Evolutionary conservation across 2,329 filamentous ascomycete species (phyloP).

Genomic region (Ascochyta fabae): DNA sequence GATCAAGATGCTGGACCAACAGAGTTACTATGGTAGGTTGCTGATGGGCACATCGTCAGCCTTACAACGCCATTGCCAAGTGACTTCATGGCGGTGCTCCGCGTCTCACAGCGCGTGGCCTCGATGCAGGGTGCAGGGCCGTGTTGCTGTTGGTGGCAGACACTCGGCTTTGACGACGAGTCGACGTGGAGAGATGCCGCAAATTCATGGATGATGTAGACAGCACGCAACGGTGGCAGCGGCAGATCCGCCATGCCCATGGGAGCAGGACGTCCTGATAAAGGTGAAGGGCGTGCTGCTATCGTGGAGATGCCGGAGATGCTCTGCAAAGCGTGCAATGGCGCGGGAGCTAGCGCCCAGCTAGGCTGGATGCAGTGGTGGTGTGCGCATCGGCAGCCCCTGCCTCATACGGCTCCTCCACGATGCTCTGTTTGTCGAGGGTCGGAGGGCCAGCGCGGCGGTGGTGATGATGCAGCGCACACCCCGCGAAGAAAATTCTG

Average conservation of each 20-base stretch:
- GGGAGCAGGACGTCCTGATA: conserved; percentile 24
- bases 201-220: conserved; percentile 10
- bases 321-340: conserved; percentile 23
- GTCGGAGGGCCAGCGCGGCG: neutral
- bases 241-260: conserved; percentile 1
- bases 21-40: neutral
- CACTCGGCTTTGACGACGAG: conserved; percentile 7
- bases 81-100: conserved; percentile 22
- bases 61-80: conserved; percentile 13
- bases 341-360: conserved; percentile 29
- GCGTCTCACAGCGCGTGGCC: conserved; percentile 30
- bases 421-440: conserved; percentile 21
- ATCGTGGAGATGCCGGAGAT: conserved; percentile 46
- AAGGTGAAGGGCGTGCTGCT: conserved; percentile 11
- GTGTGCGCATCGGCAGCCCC: conserved; percentile 27
- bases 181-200: conserved; percentile 7
- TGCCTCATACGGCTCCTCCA: conserved; percentile 26
- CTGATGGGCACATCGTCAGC: conserved; percentile 22
- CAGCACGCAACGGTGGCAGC: neutral
- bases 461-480: conserved; percentile 17
- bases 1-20: neutral
- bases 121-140: conserved; percentile 19
- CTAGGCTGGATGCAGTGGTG: conserved; percentile 14
- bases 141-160: conserved; percentile 10
- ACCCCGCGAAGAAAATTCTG: conserved; percentile 40